phyloP scores from a whole-genome alignment of 305 asterid genomes.

The Andrographis paniculata region DNA sequence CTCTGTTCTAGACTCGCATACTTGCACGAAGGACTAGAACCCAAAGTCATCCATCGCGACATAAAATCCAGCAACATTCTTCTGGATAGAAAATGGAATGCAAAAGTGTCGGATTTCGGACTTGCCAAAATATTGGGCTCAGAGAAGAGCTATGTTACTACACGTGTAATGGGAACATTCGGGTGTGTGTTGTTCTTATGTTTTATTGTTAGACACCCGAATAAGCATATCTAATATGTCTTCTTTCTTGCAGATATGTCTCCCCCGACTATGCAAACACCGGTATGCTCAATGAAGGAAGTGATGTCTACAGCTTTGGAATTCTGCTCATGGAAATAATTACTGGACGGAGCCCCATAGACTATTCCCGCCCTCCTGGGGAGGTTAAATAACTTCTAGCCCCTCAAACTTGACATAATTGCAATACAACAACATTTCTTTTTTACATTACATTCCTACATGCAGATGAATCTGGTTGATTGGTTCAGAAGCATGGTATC shows the following conservation, averaged over 20 bases:
- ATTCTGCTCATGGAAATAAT: constrained; percentile 72
- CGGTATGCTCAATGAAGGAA: constrained; percentile 80
- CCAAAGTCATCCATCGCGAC: constrained; percentile 84
- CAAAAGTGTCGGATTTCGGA: constrained; percentile 78
- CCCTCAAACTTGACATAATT: background rate
- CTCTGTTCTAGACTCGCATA: constrained; percentile 49
- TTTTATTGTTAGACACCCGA: background rate
- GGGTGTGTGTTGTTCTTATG: constrained; percentile 37
- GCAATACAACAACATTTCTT: too few relatives aligned
- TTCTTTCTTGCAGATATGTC: constrained; percentile 45
- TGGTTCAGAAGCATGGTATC: constrained; percentile 73
- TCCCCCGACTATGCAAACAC: constrained; percentile 85
- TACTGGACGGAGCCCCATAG: constrained; percentile 74
- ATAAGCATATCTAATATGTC: background rate
- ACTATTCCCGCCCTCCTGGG: constrained; percentile 63
- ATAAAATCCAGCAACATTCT: constrained; percentile 79
- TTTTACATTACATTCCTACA: constrained; percentile 6
- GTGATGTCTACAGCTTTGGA: constrained; percentile 72
- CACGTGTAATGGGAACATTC: constrained; percentile 85
- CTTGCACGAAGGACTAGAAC: constrained; percentile 79
- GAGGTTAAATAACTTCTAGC: constrained; percentile 38
- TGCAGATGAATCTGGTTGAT: constrained; percentile 74
- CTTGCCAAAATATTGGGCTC: constrained; percentile 70
- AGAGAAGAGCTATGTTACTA: constrained; percentile 69
- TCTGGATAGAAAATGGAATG: constrained; percentile 59